Percentiles rank a stretch among this genome's conserved stretches.
Conservation (phyloP, 306 rosid species). For the Oxytropis ochrocephala region DNA sequence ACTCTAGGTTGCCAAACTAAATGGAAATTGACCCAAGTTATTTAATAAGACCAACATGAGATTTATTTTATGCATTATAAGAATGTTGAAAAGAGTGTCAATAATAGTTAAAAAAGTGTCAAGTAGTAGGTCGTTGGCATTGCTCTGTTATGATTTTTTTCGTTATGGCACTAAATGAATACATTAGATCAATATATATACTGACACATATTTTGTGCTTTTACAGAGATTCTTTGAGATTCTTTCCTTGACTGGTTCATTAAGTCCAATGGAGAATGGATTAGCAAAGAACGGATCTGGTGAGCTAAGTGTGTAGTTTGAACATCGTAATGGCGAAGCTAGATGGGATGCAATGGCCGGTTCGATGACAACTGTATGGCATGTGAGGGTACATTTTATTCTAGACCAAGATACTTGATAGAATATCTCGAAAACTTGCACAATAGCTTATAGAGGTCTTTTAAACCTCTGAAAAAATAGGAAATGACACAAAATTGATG, state of each 20-base stretch:
- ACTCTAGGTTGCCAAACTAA: no score
- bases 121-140: no score
- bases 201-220: conserved; percentile 14
- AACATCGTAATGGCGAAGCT: conserved; percentile 28
- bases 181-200: not conserved
- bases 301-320: not conserved
- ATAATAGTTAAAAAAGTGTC: not conserved
- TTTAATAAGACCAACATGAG: no score
- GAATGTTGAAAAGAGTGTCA: not conserved
- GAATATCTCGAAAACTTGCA: no score
- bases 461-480: no score
- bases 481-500: no score
- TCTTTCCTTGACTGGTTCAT: conserved; percentile 60
- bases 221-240: conserved; percentile 69
- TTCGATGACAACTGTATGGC: conserved; percentile 66
- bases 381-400: no score
- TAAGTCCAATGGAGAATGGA: conserved; percentile 50
- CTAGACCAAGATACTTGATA: no score
- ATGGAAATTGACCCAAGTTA: no score
- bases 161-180: not conserved
- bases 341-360: conserved; percentile 76
- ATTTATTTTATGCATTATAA: not conserved
- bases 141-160: no score
- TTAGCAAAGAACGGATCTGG: conserved; percentile 58
- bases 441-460: no score